phyloP scores from a whole-genome alignment of 2,329 filamentous ascomycete species.

The Xylariaceae sp. region DNA sequence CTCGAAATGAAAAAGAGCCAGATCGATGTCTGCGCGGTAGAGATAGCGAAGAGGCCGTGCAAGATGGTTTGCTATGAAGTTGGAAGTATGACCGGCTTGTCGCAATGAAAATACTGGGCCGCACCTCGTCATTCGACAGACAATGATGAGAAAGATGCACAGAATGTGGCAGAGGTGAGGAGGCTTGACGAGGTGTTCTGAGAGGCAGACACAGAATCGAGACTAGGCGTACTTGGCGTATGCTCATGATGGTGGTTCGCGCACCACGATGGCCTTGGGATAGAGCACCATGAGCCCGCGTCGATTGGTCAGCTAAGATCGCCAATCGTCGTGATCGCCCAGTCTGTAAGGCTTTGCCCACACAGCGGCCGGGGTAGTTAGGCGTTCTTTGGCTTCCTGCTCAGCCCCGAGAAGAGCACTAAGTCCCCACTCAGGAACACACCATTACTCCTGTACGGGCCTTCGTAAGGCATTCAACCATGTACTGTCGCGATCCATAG shows the following conservation, averaged over 20 bases:
- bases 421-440: conserved; percentile 30
- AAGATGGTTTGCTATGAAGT: conserved; percentile 22
- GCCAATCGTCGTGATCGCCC: conserved; percentile 31
- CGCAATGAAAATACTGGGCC: conserved; percentile 1
- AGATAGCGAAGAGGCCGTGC: conserved; percentile 38
- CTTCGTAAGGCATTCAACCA: conserved; percentile 28
- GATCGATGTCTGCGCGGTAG: conserved; percentile 25
- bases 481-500: background rate
- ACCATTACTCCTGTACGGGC: conserved; percentile 21
- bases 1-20: conserved; percentile 13
- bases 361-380: conserved; percentile 31
- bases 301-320: conserved; percentile 22
- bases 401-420: conserved; percentile 37
- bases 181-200: conserved; percentile 35
- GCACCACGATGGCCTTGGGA: conserved; percentile 21
- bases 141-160: conserved; percentile 12
- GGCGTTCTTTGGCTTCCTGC: conserved; percentile 35
- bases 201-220: conserved; percentile 30
- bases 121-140: conserved; percentile 3
- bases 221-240: conserved; percentile 18
- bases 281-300: background rate
- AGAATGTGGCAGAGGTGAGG: conserved; percentile 31
- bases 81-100: conserved; percentile 9
- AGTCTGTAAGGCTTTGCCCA: conserved; percentile 29
- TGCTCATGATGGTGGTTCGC: conserved; percentile 15